Evolutionary conservation across 805 yeast genomes (phyloP), one percentile per base, ranked within the genome.

Genomic region (Henningerozyma blattae): DNA sequence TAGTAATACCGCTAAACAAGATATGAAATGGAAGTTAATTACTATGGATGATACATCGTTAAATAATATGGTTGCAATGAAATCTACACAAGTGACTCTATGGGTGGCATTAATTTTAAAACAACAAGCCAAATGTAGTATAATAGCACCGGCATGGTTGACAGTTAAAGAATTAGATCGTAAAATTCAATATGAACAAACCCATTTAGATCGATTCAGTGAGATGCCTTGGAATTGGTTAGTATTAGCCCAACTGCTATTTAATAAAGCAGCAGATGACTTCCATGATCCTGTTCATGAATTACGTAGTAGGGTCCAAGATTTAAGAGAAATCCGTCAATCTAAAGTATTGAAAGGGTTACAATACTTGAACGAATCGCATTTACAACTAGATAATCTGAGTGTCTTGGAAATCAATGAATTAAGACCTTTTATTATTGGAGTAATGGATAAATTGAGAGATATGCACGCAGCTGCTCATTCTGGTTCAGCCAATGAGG

Each of bases 51-150:
- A 48, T 18, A 30, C 34, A 14, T 42, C 44, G 5, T 33, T 57
- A 30, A 54, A 51, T 33, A 54, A 52, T 34, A 45, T 57, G 52
- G 51, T 53, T 30, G 84, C 93, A 0, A 67, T 81, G 70, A 69
- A 78, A 39, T 66, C 87, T 34, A 70, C 68, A 15, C 63, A 70
- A 31, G 75, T 91, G 0, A 94, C 95, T 0, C 42, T 89, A 2
- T 91, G 97, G 97, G 62, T 83, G 15, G 97, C 96, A 0, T 52
- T 87, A 6, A 60, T 87, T 15, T 61, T 91, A 32, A 85, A 84
- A 48, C 75, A 77, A 31, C 97, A 91, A 54, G 78, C 76, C 31
- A 78, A 86, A 47, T 85, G 96, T 56, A 79, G 77, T 41, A 75
- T 91, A 3, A 75, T 84, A 7, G 78, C 86, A 12, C 98, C 98